Base-by-base conservation (phyloP, 345 rosid genomes). In the Viola odorata region DNA sequence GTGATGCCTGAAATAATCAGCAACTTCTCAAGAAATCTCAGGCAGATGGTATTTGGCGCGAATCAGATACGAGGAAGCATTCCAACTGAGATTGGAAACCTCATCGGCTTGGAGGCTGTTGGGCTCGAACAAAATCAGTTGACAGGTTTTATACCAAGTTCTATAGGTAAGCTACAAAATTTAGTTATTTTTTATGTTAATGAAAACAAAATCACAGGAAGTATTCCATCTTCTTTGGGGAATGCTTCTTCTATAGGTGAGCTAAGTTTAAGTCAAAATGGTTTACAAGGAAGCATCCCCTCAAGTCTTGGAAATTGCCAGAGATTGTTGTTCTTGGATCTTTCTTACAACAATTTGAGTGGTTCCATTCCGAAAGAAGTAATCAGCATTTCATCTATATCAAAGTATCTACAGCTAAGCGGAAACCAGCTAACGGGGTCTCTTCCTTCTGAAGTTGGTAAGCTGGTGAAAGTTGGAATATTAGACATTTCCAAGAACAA, bases 31-130 rank as follows among this genome's bases (percentile, higher is more conserved):
- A 9, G 8, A 38, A 23, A 23, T 23, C 12, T 57, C 0, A 9
- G 1, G 0, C 0, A 1, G 4, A 63, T 1, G 0, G 0, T 0
- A 0, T 32, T 8, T 10, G 39, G 3, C 5, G 0, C 0, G 4
- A 67, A 75, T 37, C 1, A 36, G 0, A 63, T 71, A 36, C 15
- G 36, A 0, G 62, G 70, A 45, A 1, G 3, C 14, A 53, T 66
- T 1, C 63, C 69, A 1, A 12, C 8, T 0, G 65, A 16, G 8
- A 60, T 75, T 4, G 52, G 37, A 23, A 23, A 3, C 5, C 0
- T 37, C 32, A 5, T 11, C 3, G 63, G 67, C 56, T 73, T 76
- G 5, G 61, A 41, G 6, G 68, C 52, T 15, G 44, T 76, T 16
- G 36, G 12, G 1, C 0, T 1, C 67, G 47, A 3, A 15, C 7